phyloP scores from a whole-genome alignment of 176 grass and related monocot genomes.

The Eleusine coracana region DNA sequence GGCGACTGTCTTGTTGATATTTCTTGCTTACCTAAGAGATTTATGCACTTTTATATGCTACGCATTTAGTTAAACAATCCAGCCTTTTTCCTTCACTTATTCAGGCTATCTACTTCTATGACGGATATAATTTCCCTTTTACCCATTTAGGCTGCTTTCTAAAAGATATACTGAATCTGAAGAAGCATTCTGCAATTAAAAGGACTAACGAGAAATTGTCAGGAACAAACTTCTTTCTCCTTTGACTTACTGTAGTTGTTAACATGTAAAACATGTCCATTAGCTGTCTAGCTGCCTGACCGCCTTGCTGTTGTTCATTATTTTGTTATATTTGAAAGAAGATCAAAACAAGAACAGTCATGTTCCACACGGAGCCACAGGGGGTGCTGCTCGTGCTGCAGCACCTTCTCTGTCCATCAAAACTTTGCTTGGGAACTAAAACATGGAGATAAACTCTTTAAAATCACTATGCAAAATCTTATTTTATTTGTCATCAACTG shows the following conservation, averaged over 20 bases:
- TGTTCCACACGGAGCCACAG: not conserved
- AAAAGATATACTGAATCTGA: constrained; percentile 11
- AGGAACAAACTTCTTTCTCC: constrained; percentile 22
- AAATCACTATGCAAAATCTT: too few species aligned
- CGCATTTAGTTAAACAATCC: constrained; percentile 5
- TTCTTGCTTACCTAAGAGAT: constrained; percentile 26
- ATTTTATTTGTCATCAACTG: too few species aligned
- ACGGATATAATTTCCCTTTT: constrained; percentile 14
- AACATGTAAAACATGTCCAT: constrained; percentile 6
- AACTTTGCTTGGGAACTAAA: too few species aligned
- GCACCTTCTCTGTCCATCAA: too few species aligned
- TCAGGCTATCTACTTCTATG: constrained; percentile 19
- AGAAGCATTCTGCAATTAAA: constrained; percentile 26
- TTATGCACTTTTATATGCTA: not conserved
- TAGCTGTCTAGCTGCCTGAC: constrained; percentile 15
- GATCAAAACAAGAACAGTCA: not conserved
- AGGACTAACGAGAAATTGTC: constrained; percentile 9
- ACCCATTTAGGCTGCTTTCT: constrained; percentile 15
- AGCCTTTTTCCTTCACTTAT: constrained; percentile 11
- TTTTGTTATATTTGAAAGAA: constrained; percentile 12
- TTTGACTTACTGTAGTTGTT: not conserved
- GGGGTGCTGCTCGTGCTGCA: too few species aligned
- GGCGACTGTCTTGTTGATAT: constrained; percentile 13
- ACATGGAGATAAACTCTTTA: too few species aligned
- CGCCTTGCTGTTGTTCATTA: constrained; percentile 5